Evolutionary conservation across 2,329 filamentous ascomycete genomes (phyloP), one percentile per base, ranked within the genome.

Genomic region (Zymoseptoria tritici): DNA sequence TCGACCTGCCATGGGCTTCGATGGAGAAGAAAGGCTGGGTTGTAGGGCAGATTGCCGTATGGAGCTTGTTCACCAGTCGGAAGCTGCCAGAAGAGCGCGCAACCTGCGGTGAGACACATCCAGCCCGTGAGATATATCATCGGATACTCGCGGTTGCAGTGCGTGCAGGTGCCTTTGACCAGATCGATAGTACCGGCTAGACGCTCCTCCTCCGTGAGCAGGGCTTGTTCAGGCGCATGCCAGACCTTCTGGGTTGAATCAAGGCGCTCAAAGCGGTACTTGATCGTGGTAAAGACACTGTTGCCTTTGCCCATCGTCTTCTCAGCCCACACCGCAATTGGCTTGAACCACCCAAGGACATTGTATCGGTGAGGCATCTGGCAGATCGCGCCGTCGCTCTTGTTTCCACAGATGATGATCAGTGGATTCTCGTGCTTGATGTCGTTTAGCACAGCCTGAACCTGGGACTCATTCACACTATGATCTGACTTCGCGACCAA

Each of bases 311-410:
- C 70, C 0, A 74, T 62, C 4, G 75, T 75, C 60, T 78, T 80
- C 66, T 92, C 88, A 9, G 74, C 77, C 88, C 88, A 92, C 0
- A 90, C 77, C 54, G 87, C 77, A 0, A 86, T 88, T 11, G 89
- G 76, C 54, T 85, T 83, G 70, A 89, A 91, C 71, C 80, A 85
- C n/a, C 79, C 86, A 50, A 91, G 76, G 0, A 90, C 83, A 58
- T 81, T 85, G 66, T 85, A 91, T 0, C 79, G 75, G 59, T 86
- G 78, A 0, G 82, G 81, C 7, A 86, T 75, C 24, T 77, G 74
- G 1, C 78, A 79, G 0, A 78, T 76, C 19, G 81, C 76, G 21
- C 78, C 70, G 3, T 71, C 69, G 62, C 85, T 83, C 57, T 79
- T 71, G 16, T 79, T 71, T 1, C 87, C 85, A 80, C 68, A 61